Percentiles rank a stretch among this genome's conserved stretches.
Conservation (phyloP, 805 yeast species). For the Hermanozyma aechmeae region DNA sequence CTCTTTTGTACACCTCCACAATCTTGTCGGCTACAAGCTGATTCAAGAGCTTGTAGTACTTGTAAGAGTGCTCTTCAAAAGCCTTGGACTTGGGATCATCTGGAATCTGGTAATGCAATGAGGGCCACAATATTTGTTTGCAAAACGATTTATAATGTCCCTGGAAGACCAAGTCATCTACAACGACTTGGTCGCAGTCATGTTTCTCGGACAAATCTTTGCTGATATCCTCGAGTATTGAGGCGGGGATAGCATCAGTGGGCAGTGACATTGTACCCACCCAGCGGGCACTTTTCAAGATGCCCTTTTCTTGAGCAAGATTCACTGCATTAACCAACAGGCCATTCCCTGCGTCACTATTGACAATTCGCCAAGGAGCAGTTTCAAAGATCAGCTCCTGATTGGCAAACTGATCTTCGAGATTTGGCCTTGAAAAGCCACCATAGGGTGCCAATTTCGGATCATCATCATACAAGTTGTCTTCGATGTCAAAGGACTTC, state of each 20-base stretch:
- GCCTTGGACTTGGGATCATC: conserved; percentile 91
- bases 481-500: conserved; percentile 6
- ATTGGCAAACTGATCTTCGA: conserved; percentile 34
- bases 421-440: conserved; percentile 60
- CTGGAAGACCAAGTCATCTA: conserved; percentile 71
- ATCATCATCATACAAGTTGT: conserved; percentile 6
- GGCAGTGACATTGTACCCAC: conserved; percentile 92
- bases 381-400: conserved; percentile 40
- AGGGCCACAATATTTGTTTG: conserved; percentile 94
- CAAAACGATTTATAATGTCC: conserved; percentile 91
- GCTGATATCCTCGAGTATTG: conserved; percentile 46
- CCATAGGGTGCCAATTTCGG: conserved; percentile 54
- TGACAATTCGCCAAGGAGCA: conserved; percentile 68
- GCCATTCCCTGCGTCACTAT: conserved; percentile 73
- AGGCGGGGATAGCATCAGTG: conserved; percentile 64
- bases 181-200: conserved; percentile 55
- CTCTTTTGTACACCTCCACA: conserved; percentile 43
- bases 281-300: conserved; percentile 46
- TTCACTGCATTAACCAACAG: conserved; percentile 80
- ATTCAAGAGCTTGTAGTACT: conserved; percentile 66
- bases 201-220: conserved; percentile 37
- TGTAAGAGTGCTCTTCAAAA: conserved; percentile 94
- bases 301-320: conserved; percentile 35
- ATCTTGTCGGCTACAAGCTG: conserved; percentile 72
- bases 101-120: conserved; percentile 86